These are phyloP conservation scores for Saccharomycopsis sp. DNA, from an alignment of 805 yeast genomes.

Conservation along the genomic window DNA sequence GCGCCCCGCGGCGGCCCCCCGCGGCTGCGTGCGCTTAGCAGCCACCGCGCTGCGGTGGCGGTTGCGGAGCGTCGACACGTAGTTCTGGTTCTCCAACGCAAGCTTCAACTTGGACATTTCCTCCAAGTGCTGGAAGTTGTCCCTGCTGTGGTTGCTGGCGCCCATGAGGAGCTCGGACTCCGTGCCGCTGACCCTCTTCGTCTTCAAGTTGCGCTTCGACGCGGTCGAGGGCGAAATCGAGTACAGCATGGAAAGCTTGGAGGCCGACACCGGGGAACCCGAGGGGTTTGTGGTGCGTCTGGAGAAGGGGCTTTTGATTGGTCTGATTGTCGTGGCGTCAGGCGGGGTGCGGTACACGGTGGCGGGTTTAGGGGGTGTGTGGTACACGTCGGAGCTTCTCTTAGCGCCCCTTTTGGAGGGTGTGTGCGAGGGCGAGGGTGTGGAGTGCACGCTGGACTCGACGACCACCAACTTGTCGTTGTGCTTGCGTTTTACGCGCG, in stretches of 20 bases:
- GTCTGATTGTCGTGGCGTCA: conserved; percentile 13
- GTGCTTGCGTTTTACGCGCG: not conserved
- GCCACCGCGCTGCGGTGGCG: conserved; percentile 9
- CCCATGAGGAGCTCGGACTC: not conserved
- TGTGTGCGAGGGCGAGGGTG: not conserved
- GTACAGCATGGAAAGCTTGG: conserved; percentile 1
- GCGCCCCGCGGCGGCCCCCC: not conserved
- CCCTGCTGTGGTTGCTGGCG: conserved; percentile 13
- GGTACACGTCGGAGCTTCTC: not conserved
- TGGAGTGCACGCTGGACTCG: not conserved
- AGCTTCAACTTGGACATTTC: conserved; percentile 18
- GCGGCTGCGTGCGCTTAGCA: not conserved
- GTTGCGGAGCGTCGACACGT: conserved; percentile 6
- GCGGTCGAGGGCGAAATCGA: conserved; percentile 7
- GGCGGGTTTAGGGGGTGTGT: not conserved
- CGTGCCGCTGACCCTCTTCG: not conserved
- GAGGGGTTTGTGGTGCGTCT: not conserved
- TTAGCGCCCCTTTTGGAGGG: not conserved
- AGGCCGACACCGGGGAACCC: conserved; percentile 12
- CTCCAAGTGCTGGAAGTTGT: conserved; percentile 18
- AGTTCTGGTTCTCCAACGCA: conserved; percentile 18
- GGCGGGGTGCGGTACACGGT: not conserved
- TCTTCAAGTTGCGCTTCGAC: not conserved
- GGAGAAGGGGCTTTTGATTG: conserved; percentile 6
- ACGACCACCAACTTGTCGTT: not conserved